These are phyloP conservation scores for Aspergillus vadensis DNA, from an alignment of 2,329 filamentous ascomycete genomes.

Conservation along the genomic window DNA sequence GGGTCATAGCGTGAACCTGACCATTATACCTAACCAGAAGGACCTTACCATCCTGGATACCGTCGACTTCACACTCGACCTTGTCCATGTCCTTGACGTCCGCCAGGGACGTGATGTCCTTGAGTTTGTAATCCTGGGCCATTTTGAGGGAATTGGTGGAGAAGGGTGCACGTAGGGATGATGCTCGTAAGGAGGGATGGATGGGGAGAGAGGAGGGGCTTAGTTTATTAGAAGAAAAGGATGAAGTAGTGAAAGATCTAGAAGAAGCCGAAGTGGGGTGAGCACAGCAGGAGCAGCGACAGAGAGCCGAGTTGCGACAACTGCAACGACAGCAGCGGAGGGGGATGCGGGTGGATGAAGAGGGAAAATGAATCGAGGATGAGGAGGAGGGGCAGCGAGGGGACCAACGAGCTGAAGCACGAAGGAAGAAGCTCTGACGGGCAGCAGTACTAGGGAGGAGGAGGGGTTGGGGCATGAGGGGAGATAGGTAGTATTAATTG, in stretches of 20 bases:
- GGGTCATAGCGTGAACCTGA: constrained; percentile 74
- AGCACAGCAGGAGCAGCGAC: constrained; percentile 28
- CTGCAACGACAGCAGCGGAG: constrained; percentile 26
- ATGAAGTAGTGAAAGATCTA: neutral
- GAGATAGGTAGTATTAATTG: neutral
- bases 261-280: constrained; percentile 20
- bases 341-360: neutral
- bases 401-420: constrained; percentile 16
- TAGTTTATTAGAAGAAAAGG: constrained; percentile 1
- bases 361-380: neutral
- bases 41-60: constrained; percentile 81
- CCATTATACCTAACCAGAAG: constrained; percentile 78
- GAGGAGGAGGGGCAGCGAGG: constrained; percentile 4
- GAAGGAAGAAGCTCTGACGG: constrained; percentile 22
- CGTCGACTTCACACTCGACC: constrained; percentile 86
- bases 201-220: neutral
- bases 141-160: constrained; percentile 27
- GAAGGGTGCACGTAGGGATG: neutral
- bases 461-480: constrained; percentile 23
- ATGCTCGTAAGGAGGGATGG: neutral
- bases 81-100: constrained; percentile 79
- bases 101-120: constrained; percentile 69
- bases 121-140: constrained; percentile 59
- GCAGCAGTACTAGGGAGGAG: constrained; percentile 4
- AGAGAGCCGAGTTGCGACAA: constrained; percentile 22